Evolutionary conservation across 345 rosid species (phyloP).

Genomic region (Dimocarpus longan): DNA sequence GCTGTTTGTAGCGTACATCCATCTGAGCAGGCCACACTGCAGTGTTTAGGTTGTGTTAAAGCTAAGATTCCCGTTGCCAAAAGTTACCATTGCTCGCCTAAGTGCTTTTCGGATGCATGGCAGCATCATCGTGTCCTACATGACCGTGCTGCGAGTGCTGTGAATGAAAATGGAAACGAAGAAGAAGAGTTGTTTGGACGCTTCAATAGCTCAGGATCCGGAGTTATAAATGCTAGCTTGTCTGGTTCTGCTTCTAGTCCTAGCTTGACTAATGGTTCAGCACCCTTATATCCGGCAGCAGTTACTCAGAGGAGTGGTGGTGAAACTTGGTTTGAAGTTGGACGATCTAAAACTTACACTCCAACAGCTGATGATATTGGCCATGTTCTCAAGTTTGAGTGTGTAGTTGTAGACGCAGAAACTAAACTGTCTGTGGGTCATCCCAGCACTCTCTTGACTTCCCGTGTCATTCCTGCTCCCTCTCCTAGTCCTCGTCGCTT

Average conservation of each 20-base stretch:
- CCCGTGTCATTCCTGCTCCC: slow-evolving; percentile 98
- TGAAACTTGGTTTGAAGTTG: slow-evolving; percentile 96
- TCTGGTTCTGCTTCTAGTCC: slow-evolving; percentile 71
- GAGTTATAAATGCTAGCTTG: slow-evolving; percentile 52
- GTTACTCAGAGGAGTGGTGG: slow-evolving; percentile 79
- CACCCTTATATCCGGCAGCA: slow-evolving; percentile 69
- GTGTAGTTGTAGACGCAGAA: slow-evolving; percentile 83
- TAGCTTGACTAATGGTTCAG: slow-evolving; percentile 71
- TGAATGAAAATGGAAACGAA: slow-evolving; percentile 79
- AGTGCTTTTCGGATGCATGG: slow-evolving; percentile 97
- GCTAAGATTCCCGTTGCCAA: slow-evolving; percentile 81
- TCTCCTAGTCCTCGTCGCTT: slow-evolving; percentile 86
- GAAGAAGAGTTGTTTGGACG: slow-evolving; percentile 92
- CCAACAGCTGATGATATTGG: slow-evolving; percentile 95
- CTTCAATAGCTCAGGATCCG: slow-evolving; percentile 78
- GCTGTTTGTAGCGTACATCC: slow-evolving; percentile 91
- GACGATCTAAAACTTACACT: slow-evolving; percentile 83
- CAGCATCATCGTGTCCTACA: slow-evolving; percentile 96
- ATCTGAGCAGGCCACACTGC: slow-evolving; percentile 83
- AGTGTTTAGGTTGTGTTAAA: slow-evolving; percentile 88
- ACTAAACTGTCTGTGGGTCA: slow-evolving; percentile 69
- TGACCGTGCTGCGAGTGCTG: slow-evolving; percentile 87
- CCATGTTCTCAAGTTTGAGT: slow-evolving; percentile 91
- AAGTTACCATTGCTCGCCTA: slow-evolving; percentile 93
- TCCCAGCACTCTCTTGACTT: slow-evolving; percentile 65